Percentiles rank a stretch among this genome's conserved stretches.
phyloP scores from a whole-genome alignment of 495 filamentous ascomycete species.

The Aspergillus olivimuriae region DNA sequence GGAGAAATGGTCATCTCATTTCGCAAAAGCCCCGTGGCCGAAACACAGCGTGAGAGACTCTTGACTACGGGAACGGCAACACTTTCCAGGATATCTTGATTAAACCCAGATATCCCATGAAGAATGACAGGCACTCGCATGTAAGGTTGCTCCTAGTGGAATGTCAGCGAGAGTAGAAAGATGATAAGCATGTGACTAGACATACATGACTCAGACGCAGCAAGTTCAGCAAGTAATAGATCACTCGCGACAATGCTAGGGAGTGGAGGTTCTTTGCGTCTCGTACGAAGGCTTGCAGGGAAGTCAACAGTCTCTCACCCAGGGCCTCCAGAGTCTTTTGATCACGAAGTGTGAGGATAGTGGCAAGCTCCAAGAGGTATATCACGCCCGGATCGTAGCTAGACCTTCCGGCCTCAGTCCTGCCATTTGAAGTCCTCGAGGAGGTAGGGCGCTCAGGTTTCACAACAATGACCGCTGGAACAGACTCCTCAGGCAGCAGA shows the following conservation, averaged over 20 bases:
- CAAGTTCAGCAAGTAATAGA: conserved; percentile 80
- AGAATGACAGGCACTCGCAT: conserved; percentile 88
- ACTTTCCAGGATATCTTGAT: conserved; percentile 67
- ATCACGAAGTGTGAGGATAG: conserved; percentile 75
- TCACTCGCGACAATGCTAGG: conserved; percentile 70
- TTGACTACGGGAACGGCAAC: conserved; percentile 68
- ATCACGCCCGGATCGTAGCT: conserved; percentile 84
- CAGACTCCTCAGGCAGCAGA: conserved; percentile 80
- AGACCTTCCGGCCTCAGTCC: conserved; percentile 47
- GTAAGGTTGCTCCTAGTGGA: conserved; percentile 73
- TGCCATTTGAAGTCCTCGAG: conserved; percentile 36
- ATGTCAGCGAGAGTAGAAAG: conserved; percentile 21
- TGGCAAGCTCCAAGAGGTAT: conserved; percentile 84
- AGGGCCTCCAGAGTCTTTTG: conserved; percentile 60
- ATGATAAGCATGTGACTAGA: neutral
- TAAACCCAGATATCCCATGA: conserved; percentile 83
- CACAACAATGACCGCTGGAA: conserved; percentile 76
- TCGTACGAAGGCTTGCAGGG: conserved; percentile 72
- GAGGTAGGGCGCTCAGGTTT: conserved; percentile 68
- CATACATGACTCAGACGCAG: conserved; percentile 83
- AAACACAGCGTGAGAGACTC: conserved; percentile 73
- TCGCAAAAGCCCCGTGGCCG: conserved; percentile 65
- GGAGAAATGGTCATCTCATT: conserved; percentile 93
- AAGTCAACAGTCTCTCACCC: conserved; percentile 72
- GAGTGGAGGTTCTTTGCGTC: conserved; percentile 73